Evolutionary conservation across 2,329 filamentous ascomycete genomes (phyloP), one percentile per base, ranked within the genome.

Genomic region (Talaromyces sp.): DNA sequence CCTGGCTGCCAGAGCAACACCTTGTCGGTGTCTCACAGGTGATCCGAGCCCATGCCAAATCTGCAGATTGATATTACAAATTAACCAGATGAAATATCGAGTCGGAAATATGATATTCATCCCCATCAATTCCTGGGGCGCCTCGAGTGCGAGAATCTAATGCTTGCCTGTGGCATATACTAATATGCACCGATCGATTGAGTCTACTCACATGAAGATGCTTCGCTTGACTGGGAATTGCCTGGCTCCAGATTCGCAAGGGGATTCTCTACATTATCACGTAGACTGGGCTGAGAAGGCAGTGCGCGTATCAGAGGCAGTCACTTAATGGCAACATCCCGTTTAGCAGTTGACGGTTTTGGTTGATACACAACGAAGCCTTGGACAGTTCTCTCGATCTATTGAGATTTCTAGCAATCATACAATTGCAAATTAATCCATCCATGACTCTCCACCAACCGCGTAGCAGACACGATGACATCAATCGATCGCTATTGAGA

Each of bases 1-100:
- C 92, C 94, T 0, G 93, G 93, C 0, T 99, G 94, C 73, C 88
- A 87, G 65, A 81, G 79, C 65, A 71, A 67, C 56, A 68, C 64
- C 31, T 11, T 55, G 9, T 51, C 43, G 38, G 54, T 19, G 14
- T 52, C 46, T 56, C 51, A 53, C 14, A 31, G 54, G 46, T 53
- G 50, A 19, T 59, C 32, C 5, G 12, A 17, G 10, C 19, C 21
- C 19, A 46, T 24, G 21, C 43, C 21, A 19, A 11, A 11, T 19
- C 19, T 24, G 7, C 43, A 46, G 43, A 46, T 46, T 24, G 43
- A 8, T 46, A 46, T 46, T 4, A 46, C 43, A 46, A 21, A 19
- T 3, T 9, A 19, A 24, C 17, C 19, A 46, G 43, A 46, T 21
- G 43, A 38, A 17, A 35, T 7, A 46, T 46, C 14, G 43, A 24